Conservation (phyloP, 192 early-diverging fungal species). For the Gryganskiella cystojenkinii region DNA sequence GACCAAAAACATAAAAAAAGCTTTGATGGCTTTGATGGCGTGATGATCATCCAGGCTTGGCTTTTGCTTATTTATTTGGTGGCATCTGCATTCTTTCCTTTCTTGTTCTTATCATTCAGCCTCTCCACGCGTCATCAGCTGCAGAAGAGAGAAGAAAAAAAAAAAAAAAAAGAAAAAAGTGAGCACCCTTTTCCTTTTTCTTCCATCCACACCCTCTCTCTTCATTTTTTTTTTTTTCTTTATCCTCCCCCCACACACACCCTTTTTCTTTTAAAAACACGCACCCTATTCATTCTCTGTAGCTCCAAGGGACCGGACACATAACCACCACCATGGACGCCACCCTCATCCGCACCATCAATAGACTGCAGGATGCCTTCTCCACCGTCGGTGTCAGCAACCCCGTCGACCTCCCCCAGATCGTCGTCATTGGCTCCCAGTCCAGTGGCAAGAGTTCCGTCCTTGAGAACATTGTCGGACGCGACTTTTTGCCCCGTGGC, state of each 20-base stretch:
- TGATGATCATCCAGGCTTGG: too few relatives aligned
- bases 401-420: conserved; percentile 90
- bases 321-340: conserved; percentile 56
- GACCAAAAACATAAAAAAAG: too few relatives aligned
- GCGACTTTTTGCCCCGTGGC: conserved; percentile 98
- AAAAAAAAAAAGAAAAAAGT: neutral
- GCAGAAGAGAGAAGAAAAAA: neutral
- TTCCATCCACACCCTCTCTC: neutral
- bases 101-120: neutral
- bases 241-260: neutral
- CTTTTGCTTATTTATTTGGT: too few relatives aligned
- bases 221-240: neutral
- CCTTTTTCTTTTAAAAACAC: neutral
- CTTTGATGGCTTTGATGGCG: too few relatives aligned
- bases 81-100: conserved; percentile 2
- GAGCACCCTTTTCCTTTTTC: neutral
- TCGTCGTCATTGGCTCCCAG: conserved; percentile 89
- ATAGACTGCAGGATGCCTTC: conserved; percentile 91
- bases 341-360: conserved; percentile 70
- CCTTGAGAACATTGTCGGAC: conserved; percentile 99
- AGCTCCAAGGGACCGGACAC: neutral
- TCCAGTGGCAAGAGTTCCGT: conserved; percentile 97
- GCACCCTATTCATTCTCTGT: neutral
- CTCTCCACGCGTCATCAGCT: neutral
- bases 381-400: conserved; percentile 90